Evolutionary conservation across 495 filamentous ascomycete species (phyloP), one percentile per base, ranked within the genome.

Genomic region (Penicillium flavigenum): DNA sequence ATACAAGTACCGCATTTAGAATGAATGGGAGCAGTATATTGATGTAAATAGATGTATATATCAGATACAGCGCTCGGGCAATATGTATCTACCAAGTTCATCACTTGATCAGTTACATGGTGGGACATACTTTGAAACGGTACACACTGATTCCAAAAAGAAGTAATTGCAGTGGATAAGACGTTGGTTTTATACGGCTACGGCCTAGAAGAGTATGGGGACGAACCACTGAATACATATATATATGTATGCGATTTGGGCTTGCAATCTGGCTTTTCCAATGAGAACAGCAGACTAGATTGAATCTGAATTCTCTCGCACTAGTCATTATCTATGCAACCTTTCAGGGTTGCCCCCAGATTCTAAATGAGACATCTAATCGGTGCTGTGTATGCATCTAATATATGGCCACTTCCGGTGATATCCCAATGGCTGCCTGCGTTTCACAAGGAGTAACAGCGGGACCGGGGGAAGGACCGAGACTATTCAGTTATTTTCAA

Each of bases 401-500:
- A 17, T 10, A 27, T 10, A 38, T 29, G 38, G 36, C 34, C 29
- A 6, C 22, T 53, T 66, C 60, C 63, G 56, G 49, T 11, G 10
- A 44, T 41, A 41, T 60, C 58, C 58, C 17, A 66, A 39, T 68
- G 58, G 65, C 10, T 44, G 46, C 8, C 47, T 55, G 22, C 3
- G 65, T 66, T 22, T 34, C 53, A 63, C 65, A 57, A 50, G 20
- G 48, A 22, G 26, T 54, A 31, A 20, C 26, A 43, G 7, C 46
- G 34, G 31, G 10, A 47, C 36, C 22, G 20, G 24, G 24, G 24
- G 24, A 59, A 42, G n/a, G 48, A 62, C 50, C 20, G 7, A 16
- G 42, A 38, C 51, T 20, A 56, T 39, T n/a, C 5, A 32, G 10
- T 8, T 43, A 20, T 32, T 32, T 31, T 51, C 3, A 10, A n/a